Base-by-base conservation (phyloP, 75 land plant species). In the Isoetes taiwanensis region DNA sequence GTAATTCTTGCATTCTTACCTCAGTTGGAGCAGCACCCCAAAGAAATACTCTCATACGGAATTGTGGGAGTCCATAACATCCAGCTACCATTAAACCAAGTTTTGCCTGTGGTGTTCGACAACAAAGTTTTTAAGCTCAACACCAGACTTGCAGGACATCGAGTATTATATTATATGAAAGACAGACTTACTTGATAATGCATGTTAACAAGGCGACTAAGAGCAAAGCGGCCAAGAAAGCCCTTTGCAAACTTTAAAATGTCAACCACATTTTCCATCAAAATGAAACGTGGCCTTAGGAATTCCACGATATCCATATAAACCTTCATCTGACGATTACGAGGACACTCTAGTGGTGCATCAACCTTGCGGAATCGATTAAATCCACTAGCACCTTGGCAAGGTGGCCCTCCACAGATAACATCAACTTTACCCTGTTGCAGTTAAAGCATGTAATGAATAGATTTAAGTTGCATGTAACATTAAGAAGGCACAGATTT, bases 221-320 rank as follows among this genome's bases (percentile, higher is more conserved):
- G 57, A 2, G 99, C 96, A 80, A 84, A 84, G 38, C 90, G 59
- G 42, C 86, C 99, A 19, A 94, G 80, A 43, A 62, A 63, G 10
- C 76, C 99, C 17, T 68, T 59, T 24, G 76, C 72, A 70, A 94
- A 94, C 41, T 68, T 81, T 27, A 94, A 59, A 43, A 94, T 88
- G 32, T 94, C 99, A 30, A 76, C 83, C n/a, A 94, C 99, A 74
- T 94, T 94, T 50, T 94, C 99, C 99, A 94, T 94, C 38, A 94
- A 57, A 2, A 94, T 75, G 58, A 75, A 94, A 46, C 83, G 66
- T 2, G 99, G 99, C 50, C 76, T 78, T 21, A 94, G 41, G 53
- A 72, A 89, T 2, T 76, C 65, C 10, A 94, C 95, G 57, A 94
- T 84, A 56, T 94, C 86, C 99, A 94, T 94, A 64, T 77, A 94